Conservation (phyloP, 305 asterid genomes). For the Euphrasia arctica region DNA sequence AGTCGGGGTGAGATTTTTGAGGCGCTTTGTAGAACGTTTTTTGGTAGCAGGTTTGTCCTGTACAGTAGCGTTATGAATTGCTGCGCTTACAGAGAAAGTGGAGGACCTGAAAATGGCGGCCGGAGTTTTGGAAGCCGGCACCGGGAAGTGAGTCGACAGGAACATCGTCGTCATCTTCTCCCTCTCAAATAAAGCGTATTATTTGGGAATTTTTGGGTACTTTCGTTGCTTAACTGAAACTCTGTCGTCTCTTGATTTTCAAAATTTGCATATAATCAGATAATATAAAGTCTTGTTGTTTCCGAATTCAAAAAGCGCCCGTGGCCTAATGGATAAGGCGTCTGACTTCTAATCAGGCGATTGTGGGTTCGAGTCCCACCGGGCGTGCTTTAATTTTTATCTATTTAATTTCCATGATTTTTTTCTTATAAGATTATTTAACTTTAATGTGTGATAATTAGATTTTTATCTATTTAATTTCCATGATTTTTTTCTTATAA, state of each 20-base stretch:
- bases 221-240: too few relatives aligned
- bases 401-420: too few relatives aligned
- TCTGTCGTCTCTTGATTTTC: too few relatives aligned
- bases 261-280: too few relatives aligned
- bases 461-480: too few relatives aligned
- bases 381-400: slow-evolving; percentile 34
- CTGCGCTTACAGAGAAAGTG: slow-evolving; percentile 27
- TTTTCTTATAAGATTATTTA: too few relatives aligned
- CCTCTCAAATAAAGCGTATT: not conserved
- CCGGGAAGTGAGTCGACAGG: slow-evolving; percentile 24
- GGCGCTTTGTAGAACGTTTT: slow-evolving; percentile 46
- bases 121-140: slow-evolving; percentile 30
- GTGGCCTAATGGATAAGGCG: slow-evolving; percentile 99
- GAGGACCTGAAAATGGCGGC: slow-evolving; percentile 24
- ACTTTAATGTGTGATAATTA: too few relatives aligned
- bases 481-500: too few relatives aligned
- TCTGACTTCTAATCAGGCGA: slow-evolving; percentile 95
- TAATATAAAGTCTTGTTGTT: too few relatives aligned
- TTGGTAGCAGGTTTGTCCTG: slow-evolving; percentile 33
- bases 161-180: slow-evolving; percentile 23
- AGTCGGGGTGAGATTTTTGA: slow-evolving; percentile 36
- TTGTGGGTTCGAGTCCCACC: slow-evolving; percentile 98
- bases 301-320: slow-evolving; percentile 32
- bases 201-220: too few relatives aligned
- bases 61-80: slow-evolving; percentile 23